A percentile compares a stretch with the other conserved stretches of the same genome.
These are phyloP conservation scores for Suillus clintonianus DNA, from an alignment of 768 basidiomycete species.

Conservation along the genomic window DNA sequence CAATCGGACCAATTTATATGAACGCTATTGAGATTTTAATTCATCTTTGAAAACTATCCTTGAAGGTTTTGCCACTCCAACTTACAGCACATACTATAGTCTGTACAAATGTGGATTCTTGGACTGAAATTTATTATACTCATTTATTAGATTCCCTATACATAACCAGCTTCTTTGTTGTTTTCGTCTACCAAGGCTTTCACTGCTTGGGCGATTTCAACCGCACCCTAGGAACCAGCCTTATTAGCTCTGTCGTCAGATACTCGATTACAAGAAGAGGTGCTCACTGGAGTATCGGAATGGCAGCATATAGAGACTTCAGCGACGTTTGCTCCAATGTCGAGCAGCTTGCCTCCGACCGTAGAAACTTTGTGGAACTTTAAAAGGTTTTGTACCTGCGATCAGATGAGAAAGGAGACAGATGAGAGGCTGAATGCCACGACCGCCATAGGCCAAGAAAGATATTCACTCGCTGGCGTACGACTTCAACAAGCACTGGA, in stretches of 20 bases:
- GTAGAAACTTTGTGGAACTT: conserved; percentile 50
- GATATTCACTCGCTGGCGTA: conserved; percentile 44
- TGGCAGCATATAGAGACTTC: conserved; percentile 68
- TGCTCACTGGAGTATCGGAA: conserved; percentile 61
- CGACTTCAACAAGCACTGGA: conserved; percentile 42
- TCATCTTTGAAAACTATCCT: background rate
- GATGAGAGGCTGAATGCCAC: background rate
- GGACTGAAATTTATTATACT: background rate
- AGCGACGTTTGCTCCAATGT: conserved; percentile 42
- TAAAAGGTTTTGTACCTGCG: conserved; percentile 49
- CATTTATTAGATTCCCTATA: conserved; percentile 1
- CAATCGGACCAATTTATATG: background rate
- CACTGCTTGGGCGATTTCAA: conserved; percentile 52
- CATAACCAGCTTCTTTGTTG: conserved; percentile 39
- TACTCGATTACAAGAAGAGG: background rate
- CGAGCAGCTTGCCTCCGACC: conserved; percentile 39
- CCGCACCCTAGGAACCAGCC: conserved; percentile 44
- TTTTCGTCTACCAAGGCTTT: conserved; percentile 58
- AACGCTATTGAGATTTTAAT: background rate
- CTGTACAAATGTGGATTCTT: background rate
- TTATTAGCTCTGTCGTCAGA: background rate
- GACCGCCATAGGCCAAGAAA: background rate
- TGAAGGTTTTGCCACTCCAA: background rate
- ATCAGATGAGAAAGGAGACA: background rate
- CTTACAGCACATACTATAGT: background rate